Base-by-base conservation (phyloP, 176 grass and related monocot genomes). In the Zoysia japonica region DNA sequence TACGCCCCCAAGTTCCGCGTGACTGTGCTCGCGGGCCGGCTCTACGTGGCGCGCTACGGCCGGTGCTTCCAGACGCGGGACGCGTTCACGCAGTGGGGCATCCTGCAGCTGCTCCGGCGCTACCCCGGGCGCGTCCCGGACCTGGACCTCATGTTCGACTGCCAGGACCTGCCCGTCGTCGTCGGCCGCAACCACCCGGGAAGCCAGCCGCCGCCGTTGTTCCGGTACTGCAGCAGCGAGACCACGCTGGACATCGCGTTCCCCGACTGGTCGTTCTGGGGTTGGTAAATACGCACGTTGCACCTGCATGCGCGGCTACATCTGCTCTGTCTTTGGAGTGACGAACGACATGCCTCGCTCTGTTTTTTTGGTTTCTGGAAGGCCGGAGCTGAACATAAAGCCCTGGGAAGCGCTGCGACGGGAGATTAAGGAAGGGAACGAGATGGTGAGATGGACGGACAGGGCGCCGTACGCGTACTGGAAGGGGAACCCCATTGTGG, bases 311-410 rank as follows among this genome's bases (percentile, higher is more conserved):
- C 6, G 17, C 5, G 10, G 0, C 10, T 11, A 11, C 10, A 17
- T 42, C 0, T n/a, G 11, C 39, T 61, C 9, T 12, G 17, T 60
- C 20, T 44, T 5, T 39, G 2, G 15, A 37, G 3, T 41, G 12
- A 55, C 13, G 8, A 19, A 9, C 48, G 48, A 19, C 54, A 2
- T 39, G 57, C 4, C 5, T 12, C 5, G 39, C 57, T 70, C 47
- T 82, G 67, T 9, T 78, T 48, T 20, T 7, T 76, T 35, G 14
- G 2, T 1, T 71, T 66, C 15, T 47, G 39, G 39, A 47, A 97
- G 93, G 93, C 81, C 90, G 51, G 93, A 97, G 93, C 64, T 93
- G 2, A 91, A 91, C 71, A 87, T 93, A 89, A 91, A 93, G 77
- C 93, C 93, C 67, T 97, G 93, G 93, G 81, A 87, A 13, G 16